Evolutionary conservation across 78 protist species (phyloP).

Genomic region (Monosiga brevicollis): DNA sequence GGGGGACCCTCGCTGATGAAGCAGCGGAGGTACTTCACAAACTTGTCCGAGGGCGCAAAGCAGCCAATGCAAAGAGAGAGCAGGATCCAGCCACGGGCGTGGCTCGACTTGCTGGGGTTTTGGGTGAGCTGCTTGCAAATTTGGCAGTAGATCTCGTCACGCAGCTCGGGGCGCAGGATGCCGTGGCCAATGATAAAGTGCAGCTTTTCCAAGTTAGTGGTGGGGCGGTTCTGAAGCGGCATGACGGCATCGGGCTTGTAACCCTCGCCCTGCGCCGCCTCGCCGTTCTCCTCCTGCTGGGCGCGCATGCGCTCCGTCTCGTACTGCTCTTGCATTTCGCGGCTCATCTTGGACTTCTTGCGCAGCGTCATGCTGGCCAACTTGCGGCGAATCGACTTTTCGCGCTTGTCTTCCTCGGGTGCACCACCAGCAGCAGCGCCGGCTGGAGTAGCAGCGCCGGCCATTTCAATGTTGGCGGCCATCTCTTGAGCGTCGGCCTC

Average conservation of each 20-base stretch:
- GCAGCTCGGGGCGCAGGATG: neutral
- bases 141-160: constrained; percentile 12
- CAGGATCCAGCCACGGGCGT: constrained; percentile 6
- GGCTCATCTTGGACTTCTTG: neutral
- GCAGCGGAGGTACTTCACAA: neutral
- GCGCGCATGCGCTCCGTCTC: neutral
- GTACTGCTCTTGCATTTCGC: neutral
- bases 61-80: neutral
- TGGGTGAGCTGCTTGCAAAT: neutral
- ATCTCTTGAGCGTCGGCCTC: neutral
- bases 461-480: neutral
- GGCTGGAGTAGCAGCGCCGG: too few species aligned
- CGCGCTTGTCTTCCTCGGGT: neutral
- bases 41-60: neutral
- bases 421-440: too few species aligned
- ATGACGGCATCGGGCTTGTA: neutral
- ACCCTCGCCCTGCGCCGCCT: too few species aligned
- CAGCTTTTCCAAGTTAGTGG: neutral
- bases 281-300: neutral
- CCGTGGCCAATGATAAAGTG: neutral
- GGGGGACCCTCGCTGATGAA: neutral
- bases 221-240: neutral
- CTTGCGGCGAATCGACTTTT: neutral
- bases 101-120: neutral
- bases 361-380: neutral